These are phyloP conservation scores for Haemoproteus tartakovskyi DNA, from an alignment of 169 alveolate species.

Conservation along the genomic window DNA sequence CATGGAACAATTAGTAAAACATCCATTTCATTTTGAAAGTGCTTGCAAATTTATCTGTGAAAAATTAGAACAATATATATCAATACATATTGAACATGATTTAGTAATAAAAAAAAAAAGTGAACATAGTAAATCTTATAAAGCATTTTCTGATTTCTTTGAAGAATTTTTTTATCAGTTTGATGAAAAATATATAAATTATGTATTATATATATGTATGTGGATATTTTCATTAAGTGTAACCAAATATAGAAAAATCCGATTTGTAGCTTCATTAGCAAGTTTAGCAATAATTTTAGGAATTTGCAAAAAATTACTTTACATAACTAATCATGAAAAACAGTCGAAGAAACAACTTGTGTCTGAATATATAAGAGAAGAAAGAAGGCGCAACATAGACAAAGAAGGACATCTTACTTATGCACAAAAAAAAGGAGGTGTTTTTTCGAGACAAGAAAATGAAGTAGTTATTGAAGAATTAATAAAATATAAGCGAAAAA, in stretches of 20 bases:
- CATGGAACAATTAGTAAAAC: too few relatives aligned
- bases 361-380: conserved; percentile 44
- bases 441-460: not conserved
- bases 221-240: conserved; percentile 63
- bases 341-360: conserved; percentile 47
- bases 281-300: conserved; percentile 48
- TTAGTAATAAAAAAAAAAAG: conserved; percentile 48
- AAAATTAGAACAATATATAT: conserved; percentile 56
- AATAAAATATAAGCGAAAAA: conserved; percentile 11
- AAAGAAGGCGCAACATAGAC: not conserved
- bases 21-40: conserved; percentile 52
- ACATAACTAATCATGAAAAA: conserved; percentile 57
- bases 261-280: conserved; percentile 59
- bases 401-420: too few relatives aligned
- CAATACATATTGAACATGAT: conserved; percentile 26
- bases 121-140: conserved; percentile 60
- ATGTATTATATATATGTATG: conserved; percentile 51
- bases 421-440: too few relatives aligned
- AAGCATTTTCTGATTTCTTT: conserved; percentile 39
- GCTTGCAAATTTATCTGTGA: conserved; percentile 60
- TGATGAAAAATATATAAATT: conserved; percentile 55
- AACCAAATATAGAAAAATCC: conserved; percentile 53
- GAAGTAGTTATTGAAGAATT: conserved; percentile 40
- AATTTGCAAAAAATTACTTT: conserved; percentile 50
- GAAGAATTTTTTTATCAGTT: conserved; percentile 54